phyloP scores from a whole-genome alignment of 805 yeast genomes.

The Pichia californica region DNA sequence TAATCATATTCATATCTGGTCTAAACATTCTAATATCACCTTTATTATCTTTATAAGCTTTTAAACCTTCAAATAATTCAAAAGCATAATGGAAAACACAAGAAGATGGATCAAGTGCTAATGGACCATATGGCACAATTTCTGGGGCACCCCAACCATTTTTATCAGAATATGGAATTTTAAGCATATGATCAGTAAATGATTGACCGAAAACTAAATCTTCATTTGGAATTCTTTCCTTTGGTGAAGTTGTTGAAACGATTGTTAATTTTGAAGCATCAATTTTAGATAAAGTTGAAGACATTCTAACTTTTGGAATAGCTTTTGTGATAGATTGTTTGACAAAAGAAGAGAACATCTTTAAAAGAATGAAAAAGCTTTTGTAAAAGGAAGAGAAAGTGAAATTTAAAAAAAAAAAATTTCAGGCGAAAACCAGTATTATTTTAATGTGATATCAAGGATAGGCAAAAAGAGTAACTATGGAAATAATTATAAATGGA shows the following conservation, averaged over 20 bases:
- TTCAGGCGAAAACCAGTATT: too few species aligned
- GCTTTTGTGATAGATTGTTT: neutral
- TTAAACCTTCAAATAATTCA: slow-evolving; percentile 92
- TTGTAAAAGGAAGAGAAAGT: neutral
- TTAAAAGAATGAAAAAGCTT: too few species aligned
- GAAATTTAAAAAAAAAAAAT: neutral
- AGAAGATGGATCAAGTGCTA: slow-evolving; percentile 78
- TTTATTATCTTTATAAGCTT: slow-evolving; percentile 69
- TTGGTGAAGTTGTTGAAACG: slow-evolving; percentile 42
- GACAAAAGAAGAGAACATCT: slow-evolving; percentile 8
- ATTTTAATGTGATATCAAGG: too few species aligned
- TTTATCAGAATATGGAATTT: slow-evolving; percentile 71
- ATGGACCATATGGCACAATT: slow-evolving; percentile 76
- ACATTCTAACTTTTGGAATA: slow-evolving; percentile 15
- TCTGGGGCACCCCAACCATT: slow-evolving; percentile 87
- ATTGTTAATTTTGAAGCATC: slow-evolving; percentile 51
- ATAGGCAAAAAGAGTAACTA: too few species aligned
- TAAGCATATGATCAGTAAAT: slow-evolving; percentile 87
- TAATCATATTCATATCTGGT: slow-evolving; percentile 83
- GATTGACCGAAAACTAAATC: slow-evolving; percentile 63
- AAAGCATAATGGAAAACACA: slow-evolving; percentile 93
- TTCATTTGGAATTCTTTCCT: slow-evolving; percentile 51
- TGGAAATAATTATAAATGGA: too few species aligned
- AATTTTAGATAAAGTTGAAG: slow-evolving; percentile 29
- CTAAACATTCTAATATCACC: slow-evolving; percentile 79